These are phyloP conservation scores for Puccinia coronata DNA, from an alignment of 1,284 basidiomycete species.

Conservation along the genomic window DNA sequence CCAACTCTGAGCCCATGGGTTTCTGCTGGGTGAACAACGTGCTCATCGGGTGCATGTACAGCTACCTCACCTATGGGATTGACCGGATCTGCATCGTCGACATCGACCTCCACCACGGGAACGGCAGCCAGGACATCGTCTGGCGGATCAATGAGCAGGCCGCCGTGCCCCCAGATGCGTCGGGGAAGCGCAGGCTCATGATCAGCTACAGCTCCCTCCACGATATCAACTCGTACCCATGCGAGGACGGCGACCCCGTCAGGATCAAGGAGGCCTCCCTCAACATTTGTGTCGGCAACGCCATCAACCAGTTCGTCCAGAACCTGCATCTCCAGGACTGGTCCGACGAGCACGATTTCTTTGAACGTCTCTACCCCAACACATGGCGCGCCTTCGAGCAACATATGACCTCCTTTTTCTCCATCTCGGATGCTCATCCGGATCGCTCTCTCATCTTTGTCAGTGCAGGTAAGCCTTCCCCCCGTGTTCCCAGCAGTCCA, in stretches of 20 bases:
- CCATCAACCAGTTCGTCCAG: constrained; percentile 58
- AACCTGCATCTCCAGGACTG: constrained; percentile 54
- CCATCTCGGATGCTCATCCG: constrained; percentile 6
- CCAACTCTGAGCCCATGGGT: constrained; percentile 55
- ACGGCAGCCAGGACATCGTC: constrained; percentile 58
- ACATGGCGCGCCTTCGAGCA: constrained; percentile 4
- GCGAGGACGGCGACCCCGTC: constrained; percentile 57
- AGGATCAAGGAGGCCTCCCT: constrained; percentile 57
- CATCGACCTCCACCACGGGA: constrained; percentile 58
- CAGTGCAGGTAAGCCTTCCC: constrained; percentile 33
- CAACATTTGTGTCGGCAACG: constrained; percentile 53
- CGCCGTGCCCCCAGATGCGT: neutral
- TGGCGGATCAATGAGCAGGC: constrained; percentile 56
- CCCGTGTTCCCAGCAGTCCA: constrained; percentile 52
- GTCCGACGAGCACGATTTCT: constrained; percentile 51
- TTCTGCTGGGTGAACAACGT: constrained; percentile 60
- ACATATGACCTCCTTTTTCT: constrained; percentile 24
- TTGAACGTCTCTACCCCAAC: constrained; percentile 9
- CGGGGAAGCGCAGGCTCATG: constrained; percentile 49
- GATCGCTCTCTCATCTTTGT: constrained; percentile 30
- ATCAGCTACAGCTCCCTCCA: constrained; percentile 58
- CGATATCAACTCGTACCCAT: constrained; percentile 59
- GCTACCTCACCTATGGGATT: constrained; percentile 55
- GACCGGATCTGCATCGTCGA: constrained; percentile 58
- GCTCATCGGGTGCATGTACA: constrained; percentile 56